Percentiles rank a stretch among this genome's conserved stretches.
phyloP scores from a whole-genome alignment of 176 grass and related monocot genomes.

The Carex pumila region DNA sequence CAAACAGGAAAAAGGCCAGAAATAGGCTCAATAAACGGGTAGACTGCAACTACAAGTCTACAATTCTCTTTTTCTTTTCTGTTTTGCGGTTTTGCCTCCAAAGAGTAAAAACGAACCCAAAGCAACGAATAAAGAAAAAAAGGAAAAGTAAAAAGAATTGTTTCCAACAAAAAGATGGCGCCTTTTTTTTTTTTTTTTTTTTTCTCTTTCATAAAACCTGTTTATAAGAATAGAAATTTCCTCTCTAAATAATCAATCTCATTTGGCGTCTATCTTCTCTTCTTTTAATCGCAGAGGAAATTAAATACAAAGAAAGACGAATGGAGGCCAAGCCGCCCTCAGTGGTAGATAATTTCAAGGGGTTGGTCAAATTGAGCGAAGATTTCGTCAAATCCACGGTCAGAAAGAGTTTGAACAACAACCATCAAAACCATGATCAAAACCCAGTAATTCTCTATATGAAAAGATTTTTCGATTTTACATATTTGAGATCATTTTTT shows the following conservation, averaged over 20 bases:
- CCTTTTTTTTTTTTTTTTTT: not conserved
- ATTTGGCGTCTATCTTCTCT: not conserved
- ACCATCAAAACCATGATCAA: not conserved
- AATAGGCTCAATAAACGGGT: not conserved
- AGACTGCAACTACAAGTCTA: no score
- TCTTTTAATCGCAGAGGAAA: not conserved
- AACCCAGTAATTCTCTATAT: constrained; percentile 13
- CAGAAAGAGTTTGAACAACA: constrained; percentile 10
- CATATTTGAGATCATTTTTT: not conserved
- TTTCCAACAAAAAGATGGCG: not conserved
- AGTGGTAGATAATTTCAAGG: constrained; percentile 18
- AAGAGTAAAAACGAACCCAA: not conserved
- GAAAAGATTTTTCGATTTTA: not conserved
- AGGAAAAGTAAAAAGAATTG: not conserved
- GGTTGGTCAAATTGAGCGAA: not conserved
- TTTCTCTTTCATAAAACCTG: not conserved
- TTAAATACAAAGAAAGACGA: not conserved
- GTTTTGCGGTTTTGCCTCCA: not conserved
- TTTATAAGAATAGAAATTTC: not conserved
- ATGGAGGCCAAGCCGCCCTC: not conserved
- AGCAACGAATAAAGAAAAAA: constrained; percentile 16
- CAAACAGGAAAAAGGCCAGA: no score
- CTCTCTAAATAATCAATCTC: not conserved
- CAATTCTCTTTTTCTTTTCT: not conserved
- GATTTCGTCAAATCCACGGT: constrained; percentile 1